phyloP scores from a whole-genome alignment of 148 eudicot genomes.

The Fagopyrum tataricum region DNA sequence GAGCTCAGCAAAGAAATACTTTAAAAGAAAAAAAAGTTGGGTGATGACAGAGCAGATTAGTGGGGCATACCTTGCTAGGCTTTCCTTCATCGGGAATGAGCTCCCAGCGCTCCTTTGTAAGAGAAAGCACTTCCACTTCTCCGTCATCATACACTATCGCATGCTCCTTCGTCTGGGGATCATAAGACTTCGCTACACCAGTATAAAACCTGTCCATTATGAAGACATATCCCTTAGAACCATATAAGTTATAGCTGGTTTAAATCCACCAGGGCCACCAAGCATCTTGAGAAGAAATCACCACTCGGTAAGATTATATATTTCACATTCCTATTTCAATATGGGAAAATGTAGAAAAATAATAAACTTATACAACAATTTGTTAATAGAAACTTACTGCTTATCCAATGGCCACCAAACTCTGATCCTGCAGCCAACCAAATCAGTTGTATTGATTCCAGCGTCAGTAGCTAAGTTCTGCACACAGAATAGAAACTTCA shows the following conservation, averaged over 20 bases:
- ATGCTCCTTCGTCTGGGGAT: slow-evolving; percentile 69
- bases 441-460: slow-evolving; percentile 48
- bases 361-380: background rate
- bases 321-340: background rate
- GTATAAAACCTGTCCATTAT: slow-evolving; percentile 61
- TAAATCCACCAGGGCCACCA: background rate
- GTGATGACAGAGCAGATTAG: background rate
- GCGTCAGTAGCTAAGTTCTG: slow-evolving; percentile 66
- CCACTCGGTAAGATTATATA: background rate
- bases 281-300: background rate
- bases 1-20: slow-evolving; percentile 19
- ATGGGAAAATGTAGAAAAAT: background rate
- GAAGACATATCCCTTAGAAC: background rate
- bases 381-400: slow-evolving; percentile 37
- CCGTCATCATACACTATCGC: slow-evolving; percentile 84
- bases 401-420: slow-evolving; percentile 99
- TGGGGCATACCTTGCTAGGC: slow-evolving; percentile 38
- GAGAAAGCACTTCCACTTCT: slow-evolving; percentile 81
- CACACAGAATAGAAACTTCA: slow-evolving; percentile 14
- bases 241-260: background rate
- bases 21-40: background rate
- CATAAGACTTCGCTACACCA: slow-evolving; percentile 87
- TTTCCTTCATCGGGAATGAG: slow-evolving; percentile 39
- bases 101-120: slow-evolving; percentile 85
- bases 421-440: slow-evolving; percentile 74